Percentiles rank a stretch among this genome's conserved stretches.
Evolutionary conservation across 208 protist genomes (phyloP).

Genomic region (Crithidia brevicula): DNA sequence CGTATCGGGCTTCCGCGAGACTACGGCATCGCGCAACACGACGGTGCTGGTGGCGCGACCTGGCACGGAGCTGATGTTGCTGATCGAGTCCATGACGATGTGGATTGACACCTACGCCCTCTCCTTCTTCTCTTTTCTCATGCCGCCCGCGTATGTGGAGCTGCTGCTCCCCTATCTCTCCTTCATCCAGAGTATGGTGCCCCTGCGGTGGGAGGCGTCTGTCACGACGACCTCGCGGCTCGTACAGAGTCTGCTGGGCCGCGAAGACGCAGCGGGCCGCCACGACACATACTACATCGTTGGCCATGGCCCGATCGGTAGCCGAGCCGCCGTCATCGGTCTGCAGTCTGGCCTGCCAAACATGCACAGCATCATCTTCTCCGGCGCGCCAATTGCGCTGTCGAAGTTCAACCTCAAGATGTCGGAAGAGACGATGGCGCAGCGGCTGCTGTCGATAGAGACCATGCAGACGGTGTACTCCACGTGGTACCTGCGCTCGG

Average conservation of each 20-base stretch:
- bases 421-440: constrained; percentile 11
- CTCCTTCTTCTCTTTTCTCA: constrained; percentile 59
- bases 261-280: background rate
- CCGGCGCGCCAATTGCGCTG: constrained; percentile 25
- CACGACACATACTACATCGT: constrained; percentile 40
- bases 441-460: constrained; percentile 37
- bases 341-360: constrained; percentile 14
- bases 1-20: constrained; percentile 39
- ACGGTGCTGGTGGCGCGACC: constrained; percentile 52
- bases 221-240: constrained; percentile 7
- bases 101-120: constrained; percentile 58
- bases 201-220: constrained; percentile 42
- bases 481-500: constrained; percentile 44
- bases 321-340: constrained; percentile 26
- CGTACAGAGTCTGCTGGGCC: background rate
- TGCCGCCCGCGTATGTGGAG: constrained; percentile 43
- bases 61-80: constrained; percentile 28
- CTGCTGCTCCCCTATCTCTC: constrained; percentile 42
- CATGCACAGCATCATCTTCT: constrained; percentile 40
- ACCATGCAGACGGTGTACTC: constrained; percentile 32
- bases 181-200: constrained; percentile 44
- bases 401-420: constrained; percentile 8
- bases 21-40: constrained; percentile 22
- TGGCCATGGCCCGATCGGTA: constrained; percentile 30
- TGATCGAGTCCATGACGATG: constrained; percentile 60